Base-by-base conservation (phyloP, 208 protist species). In the Wallacemonas sp. region DNA sequence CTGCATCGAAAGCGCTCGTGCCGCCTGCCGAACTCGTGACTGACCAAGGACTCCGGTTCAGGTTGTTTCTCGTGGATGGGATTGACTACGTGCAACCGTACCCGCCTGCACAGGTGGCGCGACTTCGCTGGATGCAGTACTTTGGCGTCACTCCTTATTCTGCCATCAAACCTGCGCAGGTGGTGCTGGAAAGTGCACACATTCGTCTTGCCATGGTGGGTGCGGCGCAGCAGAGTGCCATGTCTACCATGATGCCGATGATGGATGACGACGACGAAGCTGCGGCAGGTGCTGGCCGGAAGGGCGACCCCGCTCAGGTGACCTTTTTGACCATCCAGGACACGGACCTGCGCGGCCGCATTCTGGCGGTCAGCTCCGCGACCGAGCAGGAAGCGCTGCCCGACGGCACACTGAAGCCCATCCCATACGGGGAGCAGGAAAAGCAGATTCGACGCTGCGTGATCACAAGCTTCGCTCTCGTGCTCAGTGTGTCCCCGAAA, bases 181-280 rank as follows among this genome's bases (percentile, higher is more conserved):
- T 88, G 17, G 77, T 65, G 15, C 26, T 88, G 19, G 70, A 80
- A 27, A 47, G 58, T 9, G 36, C 70, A 30, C 51, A 66, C 51
- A 62, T 87, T 47, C 78, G 79, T 9, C 46, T 93, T 19, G 80
- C 77, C 17, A 60, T 55, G 24, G 45, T 90, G 24, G 86, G 86
- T 15, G 55, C 64, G 8, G 64, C 71, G 1, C 77, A 80, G 19
- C 33, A 70, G 15, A 65, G 53, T 12, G 68, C 75, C 5, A 78
- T 87, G 68, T 65, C 77, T 14, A 86, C 79, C 17, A 69, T 93
- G 31, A 79, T 90, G 72, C 86, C 86, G 5, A 88, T 93, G 80
- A 65, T 66, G 47, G 83, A 90, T 47, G 61, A 77, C 24, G 73
- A 68, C n/a, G 47, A 63, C 21, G 34, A 53, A 22, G 55, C 62